Evolutionary conservation across 768 basidiomycete species (phyloP).

Genomic region (Mycena kentingensis): DNA sequence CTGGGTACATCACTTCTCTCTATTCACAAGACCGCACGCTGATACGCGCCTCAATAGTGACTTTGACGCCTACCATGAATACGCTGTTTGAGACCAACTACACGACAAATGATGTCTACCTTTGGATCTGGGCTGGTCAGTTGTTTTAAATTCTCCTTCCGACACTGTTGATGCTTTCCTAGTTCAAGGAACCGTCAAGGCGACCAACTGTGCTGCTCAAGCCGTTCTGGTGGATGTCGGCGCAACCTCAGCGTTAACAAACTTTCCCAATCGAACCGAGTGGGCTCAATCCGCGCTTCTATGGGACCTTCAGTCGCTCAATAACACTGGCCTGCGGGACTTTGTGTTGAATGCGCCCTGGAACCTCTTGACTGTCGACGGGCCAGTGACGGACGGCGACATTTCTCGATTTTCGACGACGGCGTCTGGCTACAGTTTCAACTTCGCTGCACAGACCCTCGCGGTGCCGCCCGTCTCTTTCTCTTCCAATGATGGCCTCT

Average conservation of each 20-base stretch:
- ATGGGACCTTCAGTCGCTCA: slow-evolving; percentile 48
- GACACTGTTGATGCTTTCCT: too few relatives aligned
- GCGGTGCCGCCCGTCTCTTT: slow-evolving; percentile 48
- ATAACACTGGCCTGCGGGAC: slow-evolving; percentile 36
- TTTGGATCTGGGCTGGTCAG: slow-evolving; percentile 53
- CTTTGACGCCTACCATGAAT: slow-evolving; percentile 53
- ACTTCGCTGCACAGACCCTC: slow-evolving; percentile 61
- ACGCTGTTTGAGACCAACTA: slow-evolving; percentile 47
- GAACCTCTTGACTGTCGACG: slow-evolving; percentile 43
- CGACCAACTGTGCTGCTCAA: slow-evolving; percentile 53
- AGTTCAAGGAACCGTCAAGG: slow-evolving; percentile 46
- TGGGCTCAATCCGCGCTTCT: slow-evolving; percentile 64
- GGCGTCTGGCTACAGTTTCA: slow-evolving; percentile 54
- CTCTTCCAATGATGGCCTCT: slow-evolving; percentile 46
- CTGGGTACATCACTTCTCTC: slow-evolving; percentile 27
- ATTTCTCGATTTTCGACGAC: slow-evolving; percentile 41
- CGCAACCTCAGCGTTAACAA: slow-evolving; percentile 39
- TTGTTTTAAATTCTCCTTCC: too few relatives aligned
- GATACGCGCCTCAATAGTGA: slow-evolving; percentile 24
- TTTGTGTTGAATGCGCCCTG: slow-evolving; percentile 55
- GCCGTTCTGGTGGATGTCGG: slow-evolving; percentile 57
- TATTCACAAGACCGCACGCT: background rate
- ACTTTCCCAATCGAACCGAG: slow-evolving; percentile 49
- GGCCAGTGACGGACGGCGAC: slow-evolving; percentile 35
- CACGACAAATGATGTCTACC: slow-evolving; percentile 45